Conservation (phyloP, 805 yeast species). For the Suhomyces prunicola region DNA sequence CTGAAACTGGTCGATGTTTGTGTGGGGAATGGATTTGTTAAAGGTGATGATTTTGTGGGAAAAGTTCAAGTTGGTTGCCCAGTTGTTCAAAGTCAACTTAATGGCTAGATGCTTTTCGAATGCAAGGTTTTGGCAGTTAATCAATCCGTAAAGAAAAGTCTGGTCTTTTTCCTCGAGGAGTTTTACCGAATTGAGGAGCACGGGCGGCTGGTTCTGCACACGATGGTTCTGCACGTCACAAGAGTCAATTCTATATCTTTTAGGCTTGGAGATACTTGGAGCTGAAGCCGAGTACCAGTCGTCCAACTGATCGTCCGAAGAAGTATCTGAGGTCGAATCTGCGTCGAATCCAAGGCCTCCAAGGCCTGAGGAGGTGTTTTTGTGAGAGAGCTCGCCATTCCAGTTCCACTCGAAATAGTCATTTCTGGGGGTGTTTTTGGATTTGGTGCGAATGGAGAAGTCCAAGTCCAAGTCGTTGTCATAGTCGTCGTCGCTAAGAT, state of each 20-base stretch:
- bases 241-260: constrained; percentile 13
- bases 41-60: constrained; percentile 20
- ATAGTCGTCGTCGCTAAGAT: background rate
- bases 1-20: constrained; percentile 45
- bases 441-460: background rate
- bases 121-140: constrained; percentile 34
- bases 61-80: constrained; percentile 36
- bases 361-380: background rate
- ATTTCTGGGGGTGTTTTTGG: constrained; percentile 1
- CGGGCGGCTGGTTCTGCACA: constrained; percentile 15
- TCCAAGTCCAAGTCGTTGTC: constrained; percentile 5
- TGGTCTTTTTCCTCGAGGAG: constrained; percentile 12
- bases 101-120: constrained; percentile 37
- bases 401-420: constrained; percentile 27
- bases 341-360: constrained; percentile 3
- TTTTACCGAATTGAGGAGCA: constrained; percentile 37
- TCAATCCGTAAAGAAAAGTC: constrained; percentile 19
- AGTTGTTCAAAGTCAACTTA: constrained; percentile 49
- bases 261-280: background rate
- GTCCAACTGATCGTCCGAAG: constrained; percentile 19
- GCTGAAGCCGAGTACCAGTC: constrained; percentile 5
- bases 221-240: constrained; percentile 12
- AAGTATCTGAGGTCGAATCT: constrained; percentile 19
- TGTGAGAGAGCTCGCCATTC: constrained; percentile 14
- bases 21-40: constrained; percentile 13